Evolutionary conservation across 352 stramenopile genomes (phyloP).

Genomic region (Phytophthora melonis): DNA sequence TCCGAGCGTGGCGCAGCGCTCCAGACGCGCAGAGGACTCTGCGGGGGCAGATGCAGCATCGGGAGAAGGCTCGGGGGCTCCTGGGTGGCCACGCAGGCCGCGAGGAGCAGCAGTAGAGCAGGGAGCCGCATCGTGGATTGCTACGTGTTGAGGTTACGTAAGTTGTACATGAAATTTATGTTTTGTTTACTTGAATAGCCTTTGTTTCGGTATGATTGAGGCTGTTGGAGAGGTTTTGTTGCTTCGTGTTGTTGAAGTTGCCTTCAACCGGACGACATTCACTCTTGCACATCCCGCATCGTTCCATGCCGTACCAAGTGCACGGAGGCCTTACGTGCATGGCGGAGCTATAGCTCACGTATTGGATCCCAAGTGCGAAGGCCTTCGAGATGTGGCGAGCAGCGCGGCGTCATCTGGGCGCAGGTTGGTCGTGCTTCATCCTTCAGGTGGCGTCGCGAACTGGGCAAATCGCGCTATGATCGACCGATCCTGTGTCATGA

Average conservation of each 20-base stretch:
- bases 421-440: too few relatives aligned
- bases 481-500: too few relatives aligned
- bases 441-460: too few relatives aligned
- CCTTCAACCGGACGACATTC: background rate
- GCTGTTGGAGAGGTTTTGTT: background rate
- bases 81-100: slow-evolving; percentile 7
- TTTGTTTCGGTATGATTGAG: background rate
- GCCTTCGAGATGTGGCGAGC: too few relatives aligned
- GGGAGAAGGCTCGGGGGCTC: background rate
- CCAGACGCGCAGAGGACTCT: slow-evolving; percentile 6
- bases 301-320: too few relatives aligned
- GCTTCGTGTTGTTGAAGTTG: slow-evolving; percentile 7
- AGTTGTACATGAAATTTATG: background rate
- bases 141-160: slow-evolving; percentile 6
- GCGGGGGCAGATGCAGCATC: background rate
- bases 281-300: background rate
- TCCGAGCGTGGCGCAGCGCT: slow-evolving; percentile 48
- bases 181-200: background rate
- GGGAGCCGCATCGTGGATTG: slow-evolving; percentile 9
- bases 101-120: slow-evolving; percentile 2
- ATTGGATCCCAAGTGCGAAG: background rate
- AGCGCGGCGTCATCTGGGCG: too few relatives aligned
- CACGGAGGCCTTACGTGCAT: too few relatives aligned
- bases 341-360: too few relatives aligned
- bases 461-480: too few relatives aligned